Evolutionary conservation across 139 green algal genomes (phyloP).

Genomic region (Diplosphaera chodatii): DNA sequence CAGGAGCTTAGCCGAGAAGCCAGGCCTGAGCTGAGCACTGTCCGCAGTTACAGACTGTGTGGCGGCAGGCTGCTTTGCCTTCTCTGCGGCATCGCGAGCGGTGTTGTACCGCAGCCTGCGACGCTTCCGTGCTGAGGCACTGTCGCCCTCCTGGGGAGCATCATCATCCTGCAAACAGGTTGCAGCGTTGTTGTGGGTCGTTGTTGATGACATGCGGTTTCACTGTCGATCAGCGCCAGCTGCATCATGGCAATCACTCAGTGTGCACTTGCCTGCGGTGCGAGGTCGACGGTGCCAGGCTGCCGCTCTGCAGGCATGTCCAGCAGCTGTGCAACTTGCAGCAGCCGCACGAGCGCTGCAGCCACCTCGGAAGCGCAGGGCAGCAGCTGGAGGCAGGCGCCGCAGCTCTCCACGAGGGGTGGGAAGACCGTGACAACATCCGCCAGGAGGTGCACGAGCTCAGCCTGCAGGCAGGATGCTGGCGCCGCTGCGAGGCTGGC

Average conservation of each 20-base stretch:
- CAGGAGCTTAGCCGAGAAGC: slow-evolving; percentile 2
- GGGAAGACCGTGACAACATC: background rate
- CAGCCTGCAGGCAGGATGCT: background rate
- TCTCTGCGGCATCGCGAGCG: background rate
- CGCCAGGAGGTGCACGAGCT: background rate
- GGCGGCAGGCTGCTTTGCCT: background rate
- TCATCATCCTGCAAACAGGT: too few species aligned
- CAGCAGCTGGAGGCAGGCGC: background rate
- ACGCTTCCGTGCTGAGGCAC: slow-evolving; percentile 12
- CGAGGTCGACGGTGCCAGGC: too few species aligned
- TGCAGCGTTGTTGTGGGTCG: too few species aligned
- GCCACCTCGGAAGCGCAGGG: background rate
- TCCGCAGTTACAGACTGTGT: background rate
- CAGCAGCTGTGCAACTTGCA: background rate
- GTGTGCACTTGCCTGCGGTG: too few species aligned
- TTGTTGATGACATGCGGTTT: too few species aligned
- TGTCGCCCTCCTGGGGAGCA: background rate
- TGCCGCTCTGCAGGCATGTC: too few species aligned
- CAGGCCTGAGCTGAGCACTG: background rate
- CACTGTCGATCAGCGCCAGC: too few species aligned
- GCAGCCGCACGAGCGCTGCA: slow-evolving; percentile 2
- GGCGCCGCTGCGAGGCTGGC: background rate
- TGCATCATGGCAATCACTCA: background rate
- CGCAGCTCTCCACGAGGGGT: background rate
- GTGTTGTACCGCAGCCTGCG: slow-evolving; percentile 10